These are phyloP conservation scores for Populus euphratica DNA, from an alignment of 345 rosid genomes.

Conservation along the genomic window DNA sequence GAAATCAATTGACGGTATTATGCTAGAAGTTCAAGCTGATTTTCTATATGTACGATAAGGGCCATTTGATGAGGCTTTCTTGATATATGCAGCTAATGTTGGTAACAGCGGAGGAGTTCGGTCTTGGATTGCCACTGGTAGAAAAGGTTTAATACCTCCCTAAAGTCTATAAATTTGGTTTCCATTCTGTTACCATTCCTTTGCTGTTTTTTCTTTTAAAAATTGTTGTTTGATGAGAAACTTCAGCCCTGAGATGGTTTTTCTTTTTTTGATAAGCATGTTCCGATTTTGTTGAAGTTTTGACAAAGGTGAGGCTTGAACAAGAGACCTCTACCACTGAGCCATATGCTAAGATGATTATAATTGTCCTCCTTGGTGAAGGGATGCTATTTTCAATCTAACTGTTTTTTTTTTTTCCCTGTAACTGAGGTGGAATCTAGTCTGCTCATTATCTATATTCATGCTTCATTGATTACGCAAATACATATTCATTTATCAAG, in stretches of 20 bases:
- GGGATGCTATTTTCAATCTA: neutral
- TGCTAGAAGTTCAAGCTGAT: neutral
- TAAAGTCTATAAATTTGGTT: neutral
- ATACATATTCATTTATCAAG: neutral
- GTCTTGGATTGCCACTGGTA: slow-evolving; percentile 88
- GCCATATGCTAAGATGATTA: neutral
- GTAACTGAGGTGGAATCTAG: neutral
- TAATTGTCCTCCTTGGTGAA: neutral
- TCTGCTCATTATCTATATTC: too few relatives aligned
- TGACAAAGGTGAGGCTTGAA: neutral
- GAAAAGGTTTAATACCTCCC: slow-evolving; percentile 42
- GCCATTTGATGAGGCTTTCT: neutral
- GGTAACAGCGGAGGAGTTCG: slow-evolving; percentile 55
- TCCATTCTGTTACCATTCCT: neutral
- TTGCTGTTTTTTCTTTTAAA: neutral
- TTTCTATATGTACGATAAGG: neutral
- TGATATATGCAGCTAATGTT: slow-evolving; percentile 21
- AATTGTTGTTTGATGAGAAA: neutral
- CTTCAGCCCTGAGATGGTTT: neutral
- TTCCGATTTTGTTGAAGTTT: neutral
- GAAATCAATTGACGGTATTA: slow-evolving; percentile 51
- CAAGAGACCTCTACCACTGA: neutral
- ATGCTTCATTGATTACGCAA: too few relatives aligned
- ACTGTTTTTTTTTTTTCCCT: neutral
- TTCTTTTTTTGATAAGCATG: neutral